phyloP scores from a whole-genome alignment of 768 basidiomycete genomes.

The Cantharellus cinnabarinus region DNA sequence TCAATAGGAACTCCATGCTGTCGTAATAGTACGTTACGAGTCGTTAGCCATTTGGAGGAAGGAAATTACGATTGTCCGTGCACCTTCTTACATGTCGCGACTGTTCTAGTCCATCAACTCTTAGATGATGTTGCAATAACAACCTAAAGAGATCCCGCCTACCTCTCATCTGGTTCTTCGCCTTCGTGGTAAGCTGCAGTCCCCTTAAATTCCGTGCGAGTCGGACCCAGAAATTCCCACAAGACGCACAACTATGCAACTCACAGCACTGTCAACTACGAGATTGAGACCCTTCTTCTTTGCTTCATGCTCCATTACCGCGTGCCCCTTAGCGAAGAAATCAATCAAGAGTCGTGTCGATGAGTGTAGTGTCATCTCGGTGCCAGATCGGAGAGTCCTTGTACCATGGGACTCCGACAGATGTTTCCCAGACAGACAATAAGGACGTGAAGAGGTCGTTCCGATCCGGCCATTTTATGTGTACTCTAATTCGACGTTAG shows the following conservation, averaged over 20 bases:
- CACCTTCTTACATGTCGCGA: constrained; percentile 7
- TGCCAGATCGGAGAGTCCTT: not conserved
- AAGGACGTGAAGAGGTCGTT: not conserved
- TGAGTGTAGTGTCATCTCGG: not conserved
- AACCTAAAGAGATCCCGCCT: not conserved
- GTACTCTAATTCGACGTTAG: too few relatives aligned
- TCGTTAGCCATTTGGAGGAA: not conserved
- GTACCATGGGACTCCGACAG: constrained; percentile 6
- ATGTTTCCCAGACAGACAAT: constrained; percentile 8
- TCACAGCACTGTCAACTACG: constrained; percentile 7
- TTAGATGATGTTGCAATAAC: not conserved
- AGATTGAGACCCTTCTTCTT: constrained; percentile 5
- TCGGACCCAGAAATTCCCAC: not conserved
- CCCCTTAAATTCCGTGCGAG: not conserved
- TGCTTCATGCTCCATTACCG: constrained; percentile 6
- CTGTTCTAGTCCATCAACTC: constrained; percentile 1
- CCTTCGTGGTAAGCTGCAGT: constrained; percentile 7
- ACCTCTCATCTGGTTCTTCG: constrained; percentile 7
- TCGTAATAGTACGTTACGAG: not conserved
- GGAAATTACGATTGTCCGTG: not conserved
- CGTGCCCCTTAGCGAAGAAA: constrained; percentile 2
- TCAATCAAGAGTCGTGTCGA: not conserved
- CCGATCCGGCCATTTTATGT: too few relatives aligned
- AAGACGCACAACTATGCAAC: not conserved
- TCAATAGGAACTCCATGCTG: constrained; percentile 8